These are phyloP conservation scores for Tolypocladium tropicale DNA, from an alignment of 2,329 filamentous ascomycete species.

Conservation along the genomic window DNA sequence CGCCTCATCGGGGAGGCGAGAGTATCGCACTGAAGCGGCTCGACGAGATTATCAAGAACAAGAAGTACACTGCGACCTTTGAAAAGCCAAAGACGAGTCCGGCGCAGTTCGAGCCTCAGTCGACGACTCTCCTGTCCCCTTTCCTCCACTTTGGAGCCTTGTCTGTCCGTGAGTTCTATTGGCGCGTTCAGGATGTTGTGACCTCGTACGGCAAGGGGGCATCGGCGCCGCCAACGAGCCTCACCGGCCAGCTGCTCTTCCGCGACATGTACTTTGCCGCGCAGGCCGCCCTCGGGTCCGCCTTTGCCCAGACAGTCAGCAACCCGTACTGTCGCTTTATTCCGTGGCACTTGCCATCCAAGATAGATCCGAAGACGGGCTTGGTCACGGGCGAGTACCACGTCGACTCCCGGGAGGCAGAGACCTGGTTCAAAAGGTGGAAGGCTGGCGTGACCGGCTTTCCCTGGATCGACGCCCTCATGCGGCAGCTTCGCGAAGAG, in stretches of 20 bases:
- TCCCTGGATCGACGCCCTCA: constrained; percentile 71
- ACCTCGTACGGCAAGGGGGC: constrained; percentile 43
- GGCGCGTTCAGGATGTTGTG: constrained; percentile 55
- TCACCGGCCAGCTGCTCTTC: constrained; percentile 66
- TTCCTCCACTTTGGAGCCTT: constrained; percentile 67
- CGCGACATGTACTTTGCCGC: constrained; percentile 78
- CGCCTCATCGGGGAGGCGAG: constrained; percentile 63
- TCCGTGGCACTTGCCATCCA: constrained; percentile 66
- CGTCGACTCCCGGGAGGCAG: constrained; percentile 51
- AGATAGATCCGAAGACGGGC: constrained; percentile 32
- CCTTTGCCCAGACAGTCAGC: constrained; percentile 53
- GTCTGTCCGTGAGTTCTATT: constrained; percentile 63
- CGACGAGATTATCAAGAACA: constrained; percentile 47
- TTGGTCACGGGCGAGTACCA: constrained; percentile 50
- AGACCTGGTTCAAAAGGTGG: constrained; percentile 60
- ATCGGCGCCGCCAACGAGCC: constrained; percentile 54
- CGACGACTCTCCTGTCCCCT: constrained; percentile 63
- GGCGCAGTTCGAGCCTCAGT: constrained; percentile 60
- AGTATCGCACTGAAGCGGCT: constrained; percentile 49
- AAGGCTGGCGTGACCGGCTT: constrained; percentile 61
- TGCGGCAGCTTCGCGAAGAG: constrained; percentile 61
- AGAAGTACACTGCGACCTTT: constrained; percentile 62
- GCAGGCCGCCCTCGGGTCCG: constrained; percentile 55
- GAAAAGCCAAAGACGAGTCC: constrained; percentile 68
- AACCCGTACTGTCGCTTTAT: constrained; percentile 64